phyloP scores from a whole-genome alignment of 2,329 filamentous ascomycete genomes.

The Colletotrichum karsti region DNA sequence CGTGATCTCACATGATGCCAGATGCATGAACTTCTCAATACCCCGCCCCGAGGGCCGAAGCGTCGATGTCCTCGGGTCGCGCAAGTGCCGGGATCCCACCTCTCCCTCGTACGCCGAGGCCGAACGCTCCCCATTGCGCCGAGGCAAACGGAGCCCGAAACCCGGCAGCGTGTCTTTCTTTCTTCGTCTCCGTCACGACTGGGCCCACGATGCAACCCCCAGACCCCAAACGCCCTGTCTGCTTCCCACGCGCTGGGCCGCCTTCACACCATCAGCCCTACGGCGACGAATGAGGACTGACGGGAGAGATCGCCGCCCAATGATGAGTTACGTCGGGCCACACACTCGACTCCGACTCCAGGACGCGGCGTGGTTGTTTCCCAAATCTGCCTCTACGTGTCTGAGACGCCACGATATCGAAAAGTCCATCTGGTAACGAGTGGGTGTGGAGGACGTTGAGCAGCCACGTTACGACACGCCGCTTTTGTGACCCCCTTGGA shows the following conservation, averaged over 20 bases:
- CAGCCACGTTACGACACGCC: background rate
- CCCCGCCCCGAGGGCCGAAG: background rate
- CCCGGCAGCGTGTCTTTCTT: background rate
- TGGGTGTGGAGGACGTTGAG: background rate
- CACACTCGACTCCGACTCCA: background rate
- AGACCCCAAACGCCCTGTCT: background rate
- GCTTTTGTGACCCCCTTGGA: background rate
- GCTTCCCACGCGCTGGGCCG: background rate
- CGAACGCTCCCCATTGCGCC: background rate
- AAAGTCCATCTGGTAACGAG: background rate
- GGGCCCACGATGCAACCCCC: background rate
- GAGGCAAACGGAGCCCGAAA: background rate
- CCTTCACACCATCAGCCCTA: slow-evolving; percentile 15
- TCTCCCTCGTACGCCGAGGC: background rate
- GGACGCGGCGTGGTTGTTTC: background rate
- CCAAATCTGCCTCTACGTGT: slow-evolving; percentile 10
- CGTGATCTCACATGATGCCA: slow-evolving; percentile 6
- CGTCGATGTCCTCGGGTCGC: background rate
- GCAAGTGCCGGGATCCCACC: background rate
- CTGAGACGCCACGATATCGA: slow-evolving; percentile 15
- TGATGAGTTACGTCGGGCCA: background rate
- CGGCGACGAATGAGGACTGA: background rate
- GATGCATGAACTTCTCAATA: background rate
- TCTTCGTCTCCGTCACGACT: background rate
- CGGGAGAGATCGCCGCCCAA: background rate